Percentiles rank a stretch among this genome's conserved stretches.
Evolutionary conservation across 176 grass and related monocot species (phyloP).

Genomic region (Leersia perrieri): DNA sequence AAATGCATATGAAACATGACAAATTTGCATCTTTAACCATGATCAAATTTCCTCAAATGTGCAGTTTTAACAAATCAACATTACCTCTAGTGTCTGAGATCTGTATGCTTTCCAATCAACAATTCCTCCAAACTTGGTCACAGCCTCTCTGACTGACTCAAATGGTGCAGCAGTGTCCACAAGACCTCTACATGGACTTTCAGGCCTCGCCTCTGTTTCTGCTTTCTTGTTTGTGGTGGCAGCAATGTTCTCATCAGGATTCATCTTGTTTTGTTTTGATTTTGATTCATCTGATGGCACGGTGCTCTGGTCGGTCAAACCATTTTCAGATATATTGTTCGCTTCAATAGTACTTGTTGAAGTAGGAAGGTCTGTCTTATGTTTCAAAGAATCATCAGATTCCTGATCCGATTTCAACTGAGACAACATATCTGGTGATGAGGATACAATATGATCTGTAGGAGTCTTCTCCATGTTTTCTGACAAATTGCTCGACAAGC

Average conservation of each 20-base stretch:
- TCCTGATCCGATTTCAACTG: background rate
- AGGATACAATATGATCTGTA: background rate
- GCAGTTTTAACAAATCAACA: background rate
- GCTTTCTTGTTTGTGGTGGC: slow-evolving; percentile 28
- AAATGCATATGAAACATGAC: slow-evolving; percentile 14
- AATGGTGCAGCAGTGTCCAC: slow-evolving; percentile 81
- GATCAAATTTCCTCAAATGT: too few species aligned
- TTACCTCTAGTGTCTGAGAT: slow-evolving; percentile 72
- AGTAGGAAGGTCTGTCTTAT: slow-evolving; percentile 8
- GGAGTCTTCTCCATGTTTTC: background rate
- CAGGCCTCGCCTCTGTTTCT: slow-evolving; percentile 36
- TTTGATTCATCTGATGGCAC: slow-evolving; percentile 20
- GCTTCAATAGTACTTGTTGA: slow-evolving; percentile 27
- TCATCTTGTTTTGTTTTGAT: slow-evolving; percentile 25
- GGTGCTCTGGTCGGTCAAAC: background rate
- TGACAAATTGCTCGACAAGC: slow-evolving; percentile 20
- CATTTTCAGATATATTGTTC: slow-evolving; percentile 23
- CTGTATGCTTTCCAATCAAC: slow-evolving; percentile 94
- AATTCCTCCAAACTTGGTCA: slow-evolving; percentile 87
- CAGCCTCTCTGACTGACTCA: slow-evolving; percentile 90
- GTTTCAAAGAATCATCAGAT: background rate
- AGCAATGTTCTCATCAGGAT: slow-evolving; percentile 15
- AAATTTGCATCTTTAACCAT: background rate
- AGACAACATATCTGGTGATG: background rate
- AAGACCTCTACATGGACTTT: slow-evolving; percentile 47